Conservation (phyloP, 345 rosid species). For the Aquilaria sinensis region DNA sequence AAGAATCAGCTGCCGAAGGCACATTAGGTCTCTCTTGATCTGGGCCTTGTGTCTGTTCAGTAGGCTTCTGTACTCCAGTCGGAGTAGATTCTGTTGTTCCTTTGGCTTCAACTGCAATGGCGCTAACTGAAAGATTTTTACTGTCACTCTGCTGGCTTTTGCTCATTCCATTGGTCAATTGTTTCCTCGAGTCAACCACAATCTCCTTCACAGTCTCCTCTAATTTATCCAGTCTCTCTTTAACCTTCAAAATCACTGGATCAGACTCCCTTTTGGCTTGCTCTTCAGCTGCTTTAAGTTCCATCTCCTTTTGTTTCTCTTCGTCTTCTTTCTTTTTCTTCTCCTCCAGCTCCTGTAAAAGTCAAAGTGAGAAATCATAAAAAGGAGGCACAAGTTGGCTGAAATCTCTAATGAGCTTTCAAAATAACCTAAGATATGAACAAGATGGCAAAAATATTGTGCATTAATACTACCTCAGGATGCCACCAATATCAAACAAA, state of each 20-base stretch:
- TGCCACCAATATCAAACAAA: too few species aligned
- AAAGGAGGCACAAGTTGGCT: not conserved
- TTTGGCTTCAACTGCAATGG: not conserved
- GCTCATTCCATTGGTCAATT: slow-evolving; percentile 20
- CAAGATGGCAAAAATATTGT: too few species aligned
- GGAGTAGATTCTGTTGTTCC: slow-evolving; percentile 16
- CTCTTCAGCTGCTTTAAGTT: slow-evolving; percentile 39
- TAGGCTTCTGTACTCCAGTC: slow-evolving; percentile 10
- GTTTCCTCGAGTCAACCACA: slow-evolving; percentile 50
- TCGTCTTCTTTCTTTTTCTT: slow-evolving; percentile 49
- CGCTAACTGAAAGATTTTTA: slow-evolving; percentile 8
- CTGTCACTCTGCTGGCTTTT: slow-evolving; percentile 29
- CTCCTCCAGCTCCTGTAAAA: slow-evolving; percentile 54
- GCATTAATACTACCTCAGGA: too few species aligned
- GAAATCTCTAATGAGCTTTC: too few species aligned
- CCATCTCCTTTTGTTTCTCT: slow-evolving; percentile 43
- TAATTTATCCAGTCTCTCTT: slow-evolving; percentile 58
- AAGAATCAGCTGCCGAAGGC: slow-evolving; percentile 13
- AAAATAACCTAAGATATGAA: too few species aligned
- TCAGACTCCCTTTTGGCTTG: slow-evolving; percentile 26
- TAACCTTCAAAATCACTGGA: slow-evolving; percentile 47
- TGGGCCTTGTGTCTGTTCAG: slow-evolving; percentile 4
- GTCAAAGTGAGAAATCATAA: not conserved
- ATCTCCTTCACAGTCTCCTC: slow-evolving; percentile 70
- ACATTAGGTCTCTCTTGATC: slow-evolving; percentile 9